Evolutionary conservation across 2,329 filamentous ascomycete genomes (phyloP), one percentile per base, ranked within the genome.

Genomic region (Arthroderma sp.): DNA sequence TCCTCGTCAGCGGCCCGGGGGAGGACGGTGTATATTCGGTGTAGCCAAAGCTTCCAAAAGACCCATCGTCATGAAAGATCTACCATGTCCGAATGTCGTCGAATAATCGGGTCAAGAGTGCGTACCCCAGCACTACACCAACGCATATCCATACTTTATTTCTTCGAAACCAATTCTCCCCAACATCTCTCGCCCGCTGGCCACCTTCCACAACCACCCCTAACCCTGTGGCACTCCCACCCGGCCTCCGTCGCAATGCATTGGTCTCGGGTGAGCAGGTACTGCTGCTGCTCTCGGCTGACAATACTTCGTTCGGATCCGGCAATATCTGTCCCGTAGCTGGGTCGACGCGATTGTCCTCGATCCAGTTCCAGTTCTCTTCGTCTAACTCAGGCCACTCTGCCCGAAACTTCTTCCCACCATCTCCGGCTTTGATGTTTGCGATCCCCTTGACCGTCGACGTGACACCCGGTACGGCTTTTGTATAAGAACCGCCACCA

Each of bases 351-450:
- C 83, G 82, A 67, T 88, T 83, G 67, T 89, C 83, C 68, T 83
- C 83, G 79, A 98, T 94, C 89, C 88, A 96, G 66, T 83, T 83
- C 84, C 86, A 88, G 69, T 98, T 98, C 76, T 93, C 88, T 61
- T 81, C 77, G 68, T 98, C 90, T 21, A 95, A 67, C 51, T 96
- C 91, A 15, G 88, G 83, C 89, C 91, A 98, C 73, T 97, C 89
- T 9, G 81, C 77, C 57, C 84, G 81, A 71, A 98, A 98, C 74
- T 94, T 95, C 66, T 85, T 82, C 2, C 93, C 93, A 11, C 91
- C 91, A 68, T 98, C 93, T 21, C 93, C 93, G 2, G 87, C 87
- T 72, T 91, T 94, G 67, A 96, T 80, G 47, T 81, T 81, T 31
- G 82, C 84, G 61, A 94, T 88, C 8, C 88, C 88, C 69, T 85